Percentiles rank a stretch among this genome's conserved stretches.
phyloP scores from a whole-genome alignment of 2,329 filamentous ascomycete genomes.

The Cytospora mali region DNA sequence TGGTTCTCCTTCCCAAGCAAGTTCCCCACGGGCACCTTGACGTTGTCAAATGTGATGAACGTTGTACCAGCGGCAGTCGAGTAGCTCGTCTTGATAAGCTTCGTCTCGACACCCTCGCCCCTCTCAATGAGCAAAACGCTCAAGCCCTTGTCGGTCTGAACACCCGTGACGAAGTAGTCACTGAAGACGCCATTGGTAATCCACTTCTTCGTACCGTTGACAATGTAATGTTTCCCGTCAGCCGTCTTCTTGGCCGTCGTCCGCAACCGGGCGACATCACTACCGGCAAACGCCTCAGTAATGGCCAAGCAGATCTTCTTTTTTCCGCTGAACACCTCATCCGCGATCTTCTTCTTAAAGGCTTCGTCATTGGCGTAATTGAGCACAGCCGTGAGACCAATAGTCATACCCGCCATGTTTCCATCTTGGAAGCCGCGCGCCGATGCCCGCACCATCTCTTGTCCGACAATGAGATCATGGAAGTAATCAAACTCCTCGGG shows the following conservation, averaged over 20 bases:
- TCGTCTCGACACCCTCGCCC: conserved; percentile 74
- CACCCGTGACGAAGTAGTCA: conserved; percentile 83
- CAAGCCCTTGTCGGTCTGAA: conserved; percentile 77
- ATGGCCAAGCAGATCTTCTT: conserved; percentile 90
- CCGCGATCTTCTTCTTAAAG: conserved; percentile 67
- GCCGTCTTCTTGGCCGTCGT: conserved; percentile 78
- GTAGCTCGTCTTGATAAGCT: conserved; percentile 79
- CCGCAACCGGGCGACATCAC: conserved; percentile 76
- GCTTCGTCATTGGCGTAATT: conserved; percentile 71
- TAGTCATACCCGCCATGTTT: conserved; percentile 85
- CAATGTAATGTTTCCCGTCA: conserved; percentile 72
- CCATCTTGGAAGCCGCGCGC: conserved; percentile 84
- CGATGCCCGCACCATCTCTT: conserved; percentile 72
- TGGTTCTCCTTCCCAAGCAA: conserved; percentile 82
- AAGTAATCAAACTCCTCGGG: conserved; percentile 87
- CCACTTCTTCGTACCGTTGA: conserved; percentile 82
- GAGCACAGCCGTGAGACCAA: conserved; percentile 76
- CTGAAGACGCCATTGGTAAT: conserved; percentile 80
- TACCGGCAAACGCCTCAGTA: conserved; percentile 85
- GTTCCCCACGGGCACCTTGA: conserved; percentile 80
- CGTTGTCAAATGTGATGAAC: conserved; percentile 81
- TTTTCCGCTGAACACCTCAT: conserved; percentile 75
- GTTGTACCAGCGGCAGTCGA: conserved; percentile 77
- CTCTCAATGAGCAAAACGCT: conserved; percentile 76
- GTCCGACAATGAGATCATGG: conserved; percentile 75